Evolutionary conservation across 345 rosid genomes (phyloP).

Genomic region (Mallotus nudiflorus): DNA sequence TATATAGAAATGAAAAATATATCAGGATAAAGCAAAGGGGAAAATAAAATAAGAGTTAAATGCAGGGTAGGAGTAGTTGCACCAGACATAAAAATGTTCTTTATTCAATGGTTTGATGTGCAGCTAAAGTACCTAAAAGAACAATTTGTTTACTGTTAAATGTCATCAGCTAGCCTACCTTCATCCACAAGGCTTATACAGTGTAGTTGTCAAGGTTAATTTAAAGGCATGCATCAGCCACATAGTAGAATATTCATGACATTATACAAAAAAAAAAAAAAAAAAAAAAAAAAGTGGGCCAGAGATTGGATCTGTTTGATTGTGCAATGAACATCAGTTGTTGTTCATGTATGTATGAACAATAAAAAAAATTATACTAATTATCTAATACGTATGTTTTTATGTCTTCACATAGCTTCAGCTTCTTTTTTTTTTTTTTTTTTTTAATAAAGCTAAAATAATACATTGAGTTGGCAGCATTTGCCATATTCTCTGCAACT

Average conservation of each 20-base stretch:
- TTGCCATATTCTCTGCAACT: conserved; percentile 7
- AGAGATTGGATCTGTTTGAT: conserved; percentile 30
- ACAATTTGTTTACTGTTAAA: conserved; percentile 10
- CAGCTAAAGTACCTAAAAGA: conserved; percentile 5
- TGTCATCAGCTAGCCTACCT: conserved; percentile 8
- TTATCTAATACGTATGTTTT: background rate
- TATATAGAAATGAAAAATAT: background rate
- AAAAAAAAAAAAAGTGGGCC: too few species aligned
- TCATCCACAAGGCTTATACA: conserved; percentile 17
- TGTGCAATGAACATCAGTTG: conserved; percentile 27
- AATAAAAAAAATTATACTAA: background rate
- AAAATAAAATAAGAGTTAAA: conserved; percentile 9
- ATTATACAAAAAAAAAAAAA: conserved; percentile 1
- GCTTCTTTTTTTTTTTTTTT: too few species aligned
- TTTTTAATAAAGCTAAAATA: background rate
- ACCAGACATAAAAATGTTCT: conserved; percentile 20
- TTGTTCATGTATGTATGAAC: background rate
- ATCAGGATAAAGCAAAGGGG: background rate
- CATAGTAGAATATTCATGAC: conserved; percentile 30
- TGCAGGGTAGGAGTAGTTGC: conserved; percentile 17
- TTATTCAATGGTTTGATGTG: conserved; percentile 11
- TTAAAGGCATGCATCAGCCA: conserved; percentile 6
- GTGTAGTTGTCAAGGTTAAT: conserved; percentile 21
- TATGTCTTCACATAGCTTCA: background rate
- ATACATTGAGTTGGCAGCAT: conserved; percentile 24